Evolutionary conservation across 352 stramenopile genomes (phyloP).

Genomic region (Saprolegnia diclina): DNA sequence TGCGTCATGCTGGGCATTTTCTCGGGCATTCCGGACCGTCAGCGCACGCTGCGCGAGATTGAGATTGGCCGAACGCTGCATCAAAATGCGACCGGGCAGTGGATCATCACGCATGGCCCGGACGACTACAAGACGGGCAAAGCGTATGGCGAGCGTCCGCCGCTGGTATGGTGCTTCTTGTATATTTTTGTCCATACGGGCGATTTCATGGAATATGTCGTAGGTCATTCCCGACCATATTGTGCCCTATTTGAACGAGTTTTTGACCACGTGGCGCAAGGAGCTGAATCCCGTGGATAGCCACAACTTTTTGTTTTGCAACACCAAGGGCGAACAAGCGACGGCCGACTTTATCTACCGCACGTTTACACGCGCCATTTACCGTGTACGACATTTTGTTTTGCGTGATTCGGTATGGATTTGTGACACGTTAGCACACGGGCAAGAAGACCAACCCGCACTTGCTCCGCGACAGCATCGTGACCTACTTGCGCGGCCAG

Average conservation of each 20-base stretch:
- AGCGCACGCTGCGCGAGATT: constrained; percentile 57
- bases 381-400: constrained; percentile 9
- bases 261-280: constrained; percentile 36
- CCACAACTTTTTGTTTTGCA: constrained; percentile 27
- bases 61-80: constrained; percentile 51
- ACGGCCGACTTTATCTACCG: constrained; percentile 38
- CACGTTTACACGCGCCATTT: constrained; percentile 25
- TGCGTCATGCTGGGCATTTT: constrained; percentile 66
- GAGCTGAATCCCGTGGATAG: constrained; percentile 19
- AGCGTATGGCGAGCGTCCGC: constrained; percentile 42
- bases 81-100: constrained; percentile 33
- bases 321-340: constrained; percentile 23
- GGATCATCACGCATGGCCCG: constrained; percentile 48
- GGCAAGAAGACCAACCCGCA: constrained; percentile 63
- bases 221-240: constrained; percentile 27
- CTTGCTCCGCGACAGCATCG: constrained; percentile 59
- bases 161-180: constrained; percentile 29
- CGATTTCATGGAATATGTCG: neutral
- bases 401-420: no score
- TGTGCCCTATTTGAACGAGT: constrained; percentile 25
- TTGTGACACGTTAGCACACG: constrained; percentile 45
- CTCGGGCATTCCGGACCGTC: constrained; percentile 52
- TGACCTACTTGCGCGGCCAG: constrained; percentile 54
- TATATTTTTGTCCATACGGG: no score
- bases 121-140: constrained; percentile 58